phyloP scores from a whole-genome alignment of 148 eudicot species.

The Rhododendron vialii region DNA sequence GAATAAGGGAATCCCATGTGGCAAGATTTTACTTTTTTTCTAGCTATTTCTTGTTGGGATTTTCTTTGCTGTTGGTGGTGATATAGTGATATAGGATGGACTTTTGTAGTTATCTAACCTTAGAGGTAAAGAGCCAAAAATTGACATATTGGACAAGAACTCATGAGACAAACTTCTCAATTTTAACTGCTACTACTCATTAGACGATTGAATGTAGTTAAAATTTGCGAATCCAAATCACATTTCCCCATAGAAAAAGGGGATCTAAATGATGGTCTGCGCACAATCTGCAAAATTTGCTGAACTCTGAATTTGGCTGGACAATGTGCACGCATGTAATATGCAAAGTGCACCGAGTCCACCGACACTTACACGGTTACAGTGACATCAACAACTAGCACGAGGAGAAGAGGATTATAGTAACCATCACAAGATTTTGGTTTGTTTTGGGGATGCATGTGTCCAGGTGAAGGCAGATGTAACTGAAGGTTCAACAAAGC shows the following conservation, averaged over 20 bases:
- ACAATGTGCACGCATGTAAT: not conserved
- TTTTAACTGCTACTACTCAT: not conserved
- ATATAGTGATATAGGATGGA: not conserved
- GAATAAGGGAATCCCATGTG: not conserved
- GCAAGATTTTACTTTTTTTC: not conserved
- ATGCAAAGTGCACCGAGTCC: not conserved
- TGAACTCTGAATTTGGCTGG: not conserved
- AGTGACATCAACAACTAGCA: not conserved
- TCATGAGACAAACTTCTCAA: not conserved
- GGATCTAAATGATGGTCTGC: not conserved
- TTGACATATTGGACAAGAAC: not conserved
- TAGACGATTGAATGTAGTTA: not conserved
- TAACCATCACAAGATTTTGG: not conserved
- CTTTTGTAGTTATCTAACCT: not conserved
- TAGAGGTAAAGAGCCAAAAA: not conserved
- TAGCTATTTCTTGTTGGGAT: not conserved
- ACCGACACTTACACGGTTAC: not conserved
- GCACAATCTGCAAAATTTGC: not conserved
- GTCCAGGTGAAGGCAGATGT: slow-evolving; percentile 89
- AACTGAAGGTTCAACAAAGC: slow-evolving; percentile 70
- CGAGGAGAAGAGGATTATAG: not conserved
- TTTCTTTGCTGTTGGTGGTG: not conserved
- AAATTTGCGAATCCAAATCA: not conserved
- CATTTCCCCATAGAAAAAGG: not conserved
- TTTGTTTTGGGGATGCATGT: slow-evolving; percentile 1